Conservation (phyloP, 2,329 filamentous ascomycete species). For the Alternaria sp. region DNA sequence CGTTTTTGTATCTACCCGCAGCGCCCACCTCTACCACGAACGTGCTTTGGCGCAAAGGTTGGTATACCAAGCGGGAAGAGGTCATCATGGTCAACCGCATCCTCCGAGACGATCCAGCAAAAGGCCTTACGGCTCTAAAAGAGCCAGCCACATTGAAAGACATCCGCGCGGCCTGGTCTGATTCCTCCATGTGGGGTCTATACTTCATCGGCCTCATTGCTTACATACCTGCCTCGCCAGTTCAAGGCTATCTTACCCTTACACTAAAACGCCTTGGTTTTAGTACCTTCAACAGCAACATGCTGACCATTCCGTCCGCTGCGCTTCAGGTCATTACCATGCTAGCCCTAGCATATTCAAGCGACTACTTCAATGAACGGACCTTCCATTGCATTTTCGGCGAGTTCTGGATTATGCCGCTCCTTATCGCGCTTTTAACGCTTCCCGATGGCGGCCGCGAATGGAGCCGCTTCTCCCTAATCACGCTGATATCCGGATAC, state of each 20-base stretch:
- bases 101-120: slow-evolving; percentile 63
- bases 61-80: slow-evolving; percentile 72
- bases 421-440: slow-evolving; percentile 51
- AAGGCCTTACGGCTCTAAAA: slow-evolving; percentile 65
- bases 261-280: slow-evolving; percentile 53
- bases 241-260: slow-evolving; percentile 52
- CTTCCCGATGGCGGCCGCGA: slow-evolving; percentile 47
- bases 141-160: slow-evolving; percentile 60
- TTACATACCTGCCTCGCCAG: slow-evolving; percentile 49
- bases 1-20: slow-evolving; percentile 50
- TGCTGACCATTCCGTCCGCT: slow-evolving; percentile 55
- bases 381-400: slow-evolving; percentile 59
- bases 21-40: slow-evolving; percentile 60
- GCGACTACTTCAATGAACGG: slow-evolving; percentile 61
- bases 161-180: slow-evolving; percentile 60
- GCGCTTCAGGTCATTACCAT: slow-evolving; percentile 62
- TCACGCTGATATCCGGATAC: slow-evolving; percentile 52
- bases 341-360: slow-evolving; percentile 54
- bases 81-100: slow-evolving; percentile 73
- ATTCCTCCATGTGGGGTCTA: slow-evolving; percentile 65
- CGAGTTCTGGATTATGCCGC: slow-evolving; percentile 55
- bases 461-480: slow-evolving; percentile 52
- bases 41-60: slow-evolving; percentile 61
- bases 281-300: slow-evolving; percentile 54
- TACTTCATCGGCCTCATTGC: slow-evolving; percentile 59